phyloP scores from a whole-genome alignment of 768 basidiomycete genomes.

The Russula emetica region DNA sequence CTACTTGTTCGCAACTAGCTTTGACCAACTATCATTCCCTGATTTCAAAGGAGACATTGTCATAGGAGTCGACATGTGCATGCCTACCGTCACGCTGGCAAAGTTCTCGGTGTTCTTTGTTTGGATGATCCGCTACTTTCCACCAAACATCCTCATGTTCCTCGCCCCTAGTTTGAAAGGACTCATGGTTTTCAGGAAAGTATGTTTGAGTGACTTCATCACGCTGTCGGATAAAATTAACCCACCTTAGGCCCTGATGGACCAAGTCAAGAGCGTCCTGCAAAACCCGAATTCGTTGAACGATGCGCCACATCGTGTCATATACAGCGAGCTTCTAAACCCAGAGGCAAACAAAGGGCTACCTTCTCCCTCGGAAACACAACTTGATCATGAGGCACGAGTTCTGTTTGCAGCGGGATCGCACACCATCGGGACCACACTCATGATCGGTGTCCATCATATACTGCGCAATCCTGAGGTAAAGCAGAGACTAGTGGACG shows the following conservation, averaged over 20 bases:
- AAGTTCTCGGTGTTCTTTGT: conserved; percentile 12
- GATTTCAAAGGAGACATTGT: conserved; percentile 39
- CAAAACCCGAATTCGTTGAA: conserved; percentile 3
- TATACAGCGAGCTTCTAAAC: conserved; percentile 18
- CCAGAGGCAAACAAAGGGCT: conserved; percentile 16
- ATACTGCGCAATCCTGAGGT: conserved; percentile 6
- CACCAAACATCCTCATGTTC: neutral
- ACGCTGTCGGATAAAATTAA: neutral
- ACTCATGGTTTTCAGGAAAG: neutral
- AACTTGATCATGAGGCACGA: conserved; percentile 16
- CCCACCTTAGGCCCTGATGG: neutral
- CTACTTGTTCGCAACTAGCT: conserved; percentile 39
- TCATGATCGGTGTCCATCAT: conserved; percentile 16
- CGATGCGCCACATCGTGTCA: conserved; percentile 19
- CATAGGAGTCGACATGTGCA: conserved; percentile 33
- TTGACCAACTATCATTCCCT: conserved; percentile 35
- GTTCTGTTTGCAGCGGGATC: conserved; percentile 22
- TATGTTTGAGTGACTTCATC: neutral
- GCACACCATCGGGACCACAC: conserved; percentile 16
- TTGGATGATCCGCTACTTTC: conserved; percentile 10
- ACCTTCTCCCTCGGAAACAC: neutral
- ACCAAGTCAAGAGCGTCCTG: conserved; percentile 8
- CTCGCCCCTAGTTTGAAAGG: conserved; percentile 9
- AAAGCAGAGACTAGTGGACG: conserved; percentile 10
- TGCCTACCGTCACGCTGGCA: conserved; percentile 30